Base-by-base conservation (phyloP, 768 basidiomycete species). In the Thelephora ganbajun region DNA sequence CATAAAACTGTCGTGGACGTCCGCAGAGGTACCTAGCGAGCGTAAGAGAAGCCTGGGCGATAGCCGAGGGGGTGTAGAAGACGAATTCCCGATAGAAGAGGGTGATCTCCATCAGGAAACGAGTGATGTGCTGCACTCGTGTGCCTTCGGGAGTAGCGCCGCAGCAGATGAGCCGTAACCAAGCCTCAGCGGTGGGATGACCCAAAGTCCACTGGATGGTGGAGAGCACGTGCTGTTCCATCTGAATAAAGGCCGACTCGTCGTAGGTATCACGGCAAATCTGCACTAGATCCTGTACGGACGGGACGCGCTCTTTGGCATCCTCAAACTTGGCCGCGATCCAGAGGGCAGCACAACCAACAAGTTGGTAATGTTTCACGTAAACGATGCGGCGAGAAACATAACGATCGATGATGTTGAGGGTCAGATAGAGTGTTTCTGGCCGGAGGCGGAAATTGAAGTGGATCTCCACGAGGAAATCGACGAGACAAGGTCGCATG, bases 321-420 rank as follows among this genome's bases (percentile, higher is more conserved):
- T 99, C 96, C 66, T 99, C 96, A 57, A 97, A 99, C 67, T 99
- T 99, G 54, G 94, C 87, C 13, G 96, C 96, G 56, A 98, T 97
- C 96, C 96, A 99, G 11, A 99, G 74, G 35, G 96, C 91, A 19
- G 93, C 91, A 60, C 96, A 99, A 16, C 96, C 96, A 48, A 98
- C 94, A 50, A 99, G 85, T 59, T 99, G 96, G 61, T 99, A 98
- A 68, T 99, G 96, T 66, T 94, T 98, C 71, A 90, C 90, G 69
- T 91, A 97, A 51, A 99, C 96, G 53, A 99, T 83, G 47, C 96
- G 88, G 56, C 96, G 92, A 44, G 96, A 98, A 23, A 98, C 91
- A 64, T 98, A 99, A 57, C 96, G 91, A 67, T 99, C 96, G 65
- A 98, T 83, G 61, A 99, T 96, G 71, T 98, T 98, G 66, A 98